Evolutionary conservation across 2,329 filamentous ascomycete species (phyloP), one percentile per base, ranked within the genome.

Genomic region (Hypoxylon sp.): DNA sequence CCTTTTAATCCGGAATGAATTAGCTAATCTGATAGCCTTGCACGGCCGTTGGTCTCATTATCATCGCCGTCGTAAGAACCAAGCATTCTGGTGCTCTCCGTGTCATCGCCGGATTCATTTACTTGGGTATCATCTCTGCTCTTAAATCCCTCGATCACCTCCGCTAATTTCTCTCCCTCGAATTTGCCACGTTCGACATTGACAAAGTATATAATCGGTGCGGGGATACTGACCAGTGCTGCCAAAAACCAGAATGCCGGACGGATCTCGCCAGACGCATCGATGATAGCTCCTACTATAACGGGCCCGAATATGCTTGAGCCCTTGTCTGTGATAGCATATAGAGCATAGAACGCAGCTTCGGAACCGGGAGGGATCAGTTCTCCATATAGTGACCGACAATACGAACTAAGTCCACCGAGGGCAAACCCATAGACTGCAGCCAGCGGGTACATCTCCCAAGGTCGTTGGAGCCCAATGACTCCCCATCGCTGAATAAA

Each of bases 281-380:
- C 94, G 11, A 96, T 97, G 70, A 99, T 97, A 11, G 90, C 88
- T 1, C 94, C 96, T 0, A 99, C 96, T 75, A 99, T 95, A 0
- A 93, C 91, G 0, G 96, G 96, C 0, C 96, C 96, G 78, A 99
- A 97, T 1, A 98, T 85, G 75, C 92, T 96, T 21, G 92, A 96
- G 0, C 95, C 94, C 79, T 99, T 99, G 78, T 99, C 96, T 1
- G 96, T 98, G 69, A 98, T 97, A 34, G 96, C 96, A 76, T 98
- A 99, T 1, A 99, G 84, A 0, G 95, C 94, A 76, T 97, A 99
- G 76, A 99, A 99, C 0, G 95, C 94, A 0, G 96, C 94, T 79
- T 99, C 96, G 29, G 91, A 96, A 3, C 96, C 96, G 0, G 93
- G 93, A 1, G 96, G 96, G 59, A 99, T 97, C 61, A 99, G 85